phyloP scores from a whole-genome alignment of 345 rosid species.

The Physaria fendleri region DNA sequence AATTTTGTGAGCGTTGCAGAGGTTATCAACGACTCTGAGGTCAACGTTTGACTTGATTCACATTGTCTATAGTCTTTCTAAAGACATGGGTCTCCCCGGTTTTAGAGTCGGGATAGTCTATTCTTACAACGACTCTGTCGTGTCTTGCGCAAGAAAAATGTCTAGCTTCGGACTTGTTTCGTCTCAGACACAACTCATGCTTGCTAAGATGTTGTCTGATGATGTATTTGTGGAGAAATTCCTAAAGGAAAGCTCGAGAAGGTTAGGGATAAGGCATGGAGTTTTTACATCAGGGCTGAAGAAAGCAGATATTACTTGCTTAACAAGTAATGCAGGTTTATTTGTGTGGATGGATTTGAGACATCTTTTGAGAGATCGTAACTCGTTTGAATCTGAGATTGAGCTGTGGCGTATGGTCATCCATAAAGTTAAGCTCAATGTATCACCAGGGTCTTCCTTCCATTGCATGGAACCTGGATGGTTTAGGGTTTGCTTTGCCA shows the following conservation, averaged over 20 bases:
- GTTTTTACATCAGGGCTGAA: constrained; percentile 43
- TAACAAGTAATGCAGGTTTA: constrained; percentile 57
- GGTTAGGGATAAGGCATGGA: constrained; percentile 43
- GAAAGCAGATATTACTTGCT: constrained; percentile 44
- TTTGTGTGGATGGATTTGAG: constrained; percentile 83
- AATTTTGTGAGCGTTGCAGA: constrained; percentile 62
- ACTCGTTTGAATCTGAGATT: constrained; percentile 45
- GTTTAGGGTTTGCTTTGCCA: constrained; percentile 89
- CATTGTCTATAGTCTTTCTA: constrained; percentile 74
- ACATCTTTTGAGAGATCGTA: constrained; percentile 39
- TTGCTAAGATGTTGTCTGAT: constrained; percentile 69
- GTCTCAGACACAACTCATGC: constrained; percentile 59
- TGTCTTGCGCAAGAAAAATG: constrained; percentile 62
- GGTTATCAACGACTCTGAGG: constrained; percentile 38
- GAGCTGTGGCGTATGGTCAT: constrained; percentile 58
- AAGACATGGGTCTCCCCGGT: constrained; percentile 92
- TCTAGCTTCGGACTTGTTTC: constrained; percentile 86
- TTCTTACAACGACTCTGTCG: constrained; percentile 64
- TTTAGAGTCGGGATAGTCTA: constrained; percentile 74
- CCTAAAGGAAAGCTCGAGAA: constrained; percentile 44
- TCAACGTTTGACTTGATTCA: constrained; percentile 56
- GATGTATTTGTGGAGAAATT: constrained; percentile 47
- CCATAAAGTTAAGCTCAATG: constrained; percentile 62
- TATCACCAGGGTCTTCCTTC: constrained; percentile 83
- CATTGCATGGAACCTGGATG: constrained; percentile 70